These are phyloP conservation scores for Penicillium diatomitis DNA, from an alignment of 495 filamentous ascomycete species.

Conservation along the genomic window DNA sequence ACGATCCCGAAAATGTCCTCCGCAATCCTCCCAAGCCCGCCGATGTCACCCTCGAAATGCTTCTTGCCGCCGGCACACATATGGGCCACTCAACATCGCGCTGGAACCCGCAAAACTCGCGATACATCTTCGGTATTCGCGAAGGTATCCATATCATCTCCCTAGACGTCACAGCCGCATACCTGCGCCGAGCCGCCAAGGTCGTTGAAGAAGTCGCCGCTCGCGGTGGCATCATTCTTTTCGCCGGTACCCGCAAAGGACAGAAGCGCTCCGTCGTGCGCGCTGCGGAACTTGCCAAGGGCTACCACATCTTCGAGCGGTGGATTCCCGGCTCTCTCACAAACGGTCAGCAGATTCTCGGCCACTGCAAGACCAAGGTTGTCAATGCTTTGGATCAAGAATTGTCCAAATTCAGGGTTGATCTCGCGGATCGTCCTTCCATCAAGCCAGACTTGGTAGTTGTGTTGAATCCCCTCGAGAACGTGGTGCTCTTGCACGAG, in stretches of 20 bases:
- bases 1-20: slow-evolving; percentile 60
- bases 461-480: slow-evolving; percentile 86
- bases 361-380: slow-evolving; percentile 52
- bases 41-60: slow-evolving; percentile 81
- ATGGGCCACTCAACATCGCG: slow-evolving; percentile 85
- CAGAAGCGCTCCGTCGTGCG: slow-evolving; percentile 70
- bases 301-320: slow-evolving; percentile 84
- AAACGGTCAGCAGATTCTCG: slow-evolving; percentile 82
- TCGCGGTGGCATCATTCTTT: slow-evolving; percentile 76
- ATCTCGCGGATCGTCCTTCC: slow-evolving; percentile 49
- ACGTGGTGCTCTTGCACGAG: slow-evolving; percentile 81
- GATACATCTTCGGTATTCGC: slow-evolving; percentile 90
- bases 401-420: slow-evolving; percentile 52
- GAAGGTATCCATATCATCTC: slow-evolving; percentile 90
- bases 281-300: slow-evolving; percentile 67
- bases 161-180: slow-evolving; percentile 74
- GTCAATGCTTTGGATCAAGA: slow-evolving; percentile 62
- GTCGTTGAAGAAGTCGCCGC: slow-evolving; percentile 81
- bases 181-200: slow-evolving; percentile 81
- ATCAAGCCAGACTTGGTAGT: slow-evolving; percentile 87
- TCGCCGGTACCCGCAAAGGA: slow-evolving; percentile 76
- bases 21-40: slow-evolving; percentile 61
- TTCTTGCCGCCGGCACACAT: slow-evolving; percentile 85
- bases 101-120: slow-evolving; percentile 92
- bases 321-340: slow-evolving; percentile 93